Conservation (phyloP, 2,329 filamentous ascomycete genomes). For the Alternaria incomplexa region DNA sequence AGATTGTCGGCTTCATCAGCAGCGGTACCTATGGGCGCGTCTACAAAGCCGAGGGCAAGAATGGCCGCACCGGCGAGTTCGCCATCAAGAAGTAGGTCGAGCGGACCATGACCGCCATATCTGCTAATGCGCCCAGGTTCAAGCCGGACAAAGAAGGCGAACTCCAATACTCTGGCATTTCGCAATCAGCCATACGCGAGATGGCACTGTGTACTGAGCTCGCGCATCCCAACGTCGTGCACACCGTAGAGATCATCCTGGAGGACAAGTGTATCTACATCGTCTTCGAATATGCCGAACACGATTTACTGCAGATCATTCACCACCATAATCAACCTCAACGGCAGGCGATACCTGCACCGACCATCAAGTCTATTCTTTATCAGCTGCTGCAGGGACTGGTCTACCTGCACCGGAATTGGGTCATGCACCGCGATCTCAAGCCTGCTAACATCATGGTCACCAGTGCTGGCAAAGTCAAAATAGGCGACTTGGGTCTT, state of each 20-base stretch:
- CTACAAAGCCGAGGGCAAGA: constrained; percentile 87
- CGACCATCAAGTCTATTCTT: constrained; percentile 91
- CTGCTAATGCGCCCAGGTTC: constrained; percentile 60
- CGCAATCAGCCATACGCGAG: constrained; percentile 94
- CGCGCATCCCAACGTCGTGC: constrained; percentile 85
- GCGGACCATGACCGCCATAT: background rate
- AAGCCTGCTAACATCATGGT: constrained; percentile 99
- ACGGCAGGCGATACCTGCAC: constrained; percentile 83
- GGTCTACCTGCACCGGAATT: constrained; percentile 93
- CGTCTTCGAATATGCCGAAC: constrained; percentile 98
- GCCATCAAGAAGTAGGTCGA: constrained; percentile 89
- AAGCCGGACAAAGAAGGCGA: constrained; percentile 99
- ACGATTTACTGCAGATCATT: constrained; percentile 96
- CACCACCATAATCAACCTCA: constrained; percentile 94
- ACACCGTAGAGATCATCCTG: constrained; percentile 91
- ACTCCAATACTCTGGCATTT: constrained; percentile 95
- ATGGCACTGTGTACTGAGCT: constrained; percentile 97
- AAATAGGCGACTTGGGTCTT: constrained; percentile 92
- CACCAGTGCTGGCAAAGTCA: constrained; percentile 85
- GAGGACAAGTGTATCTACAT: constrained; percentile 99
- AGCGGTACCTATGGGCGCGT: constrained; percentile 97
- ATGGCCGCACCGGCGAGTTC: constrained; percentile 79
- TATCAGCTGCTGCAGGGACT: constrained; percentile 95
- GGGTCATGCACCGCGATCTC: constrained; percentile 95
- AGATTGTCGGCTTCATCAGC: constrained; percentile 97